A percentile compares a stretch with the other conserved stretches of the same genome.
phyloP scores from a whole-genome alignment of 495 filamentous ascomycete species.

The Daldinia childiae region DNA sequence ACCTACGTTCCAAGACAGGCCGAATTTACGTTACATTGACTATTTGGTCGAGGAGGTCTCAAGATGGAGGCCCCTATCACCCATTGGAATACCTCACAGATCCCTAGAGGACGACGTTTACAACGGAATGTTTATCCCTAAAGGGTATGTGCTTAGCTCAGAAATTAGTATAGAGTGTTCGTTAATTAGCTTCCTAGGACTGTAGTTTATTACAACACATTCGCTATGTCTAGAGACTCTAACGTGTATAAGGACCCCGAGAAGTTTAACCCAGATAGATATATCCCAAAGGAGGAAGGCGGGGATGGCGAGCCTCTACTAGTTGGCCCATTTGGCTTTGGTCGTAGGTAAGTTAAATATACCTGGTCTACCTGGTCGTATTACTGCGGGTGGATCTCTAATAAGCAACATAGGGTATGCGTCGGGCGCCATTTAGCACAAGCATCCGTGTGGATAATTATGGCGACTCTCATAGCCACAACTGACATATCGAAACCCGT shows the following conservation, averaged over 20 bases:
- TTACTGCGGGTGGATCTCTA: neutral
- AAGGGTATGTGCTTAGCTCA: constrained; percentile 33
- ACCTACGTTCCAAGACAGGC: constrained; percentile 62
- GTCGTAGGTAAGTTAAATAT: constrained; percentile 38
- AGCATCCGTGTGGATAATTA: constrained; percentile 44
- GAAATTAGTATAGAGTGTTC: neutral
- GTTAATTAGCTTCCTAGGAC: constrained; percentile 37
- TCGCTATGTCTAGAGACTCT: constrained; percentile 58
- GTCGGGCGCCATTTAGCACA: constrained; percentile 41
- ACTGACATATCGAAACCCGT: constrained; percentile 40
- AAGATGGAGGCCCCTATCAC: constrained; percentile 69
- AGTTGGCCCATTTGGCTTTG: constrained; percentile 64
- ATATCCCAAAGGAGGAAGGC: constrained; percentile 53
- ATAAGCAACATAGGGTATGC: constrained; percentile 28
- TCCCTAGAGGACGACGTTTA: constrained; percentile 62
- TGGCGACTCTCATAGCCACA: constrained; percentile 41
- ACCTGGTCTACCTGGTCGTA: neutral
- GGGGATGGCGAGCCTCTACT: constrained; percentile 60
- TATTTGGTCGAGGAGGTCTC: constrained; percentile 67
- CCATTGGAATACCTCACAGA: constrained; percentile 67
- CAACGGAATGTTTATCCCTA: constrained; percentile 59
- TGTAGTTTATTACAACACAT: constrained; percentile 57
- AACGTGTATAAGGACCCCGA: constrained; percentile 52
- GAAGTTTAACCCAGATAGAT: constrained; percentile 58
- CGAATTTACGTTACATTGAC: constrained; percentile 60